Percentiles rank a stretch among this genome's conserved stretches.
Evolutionary conservation across 805 yeast species (phyloP).

Genomic region (Candida awuae): DNA sequence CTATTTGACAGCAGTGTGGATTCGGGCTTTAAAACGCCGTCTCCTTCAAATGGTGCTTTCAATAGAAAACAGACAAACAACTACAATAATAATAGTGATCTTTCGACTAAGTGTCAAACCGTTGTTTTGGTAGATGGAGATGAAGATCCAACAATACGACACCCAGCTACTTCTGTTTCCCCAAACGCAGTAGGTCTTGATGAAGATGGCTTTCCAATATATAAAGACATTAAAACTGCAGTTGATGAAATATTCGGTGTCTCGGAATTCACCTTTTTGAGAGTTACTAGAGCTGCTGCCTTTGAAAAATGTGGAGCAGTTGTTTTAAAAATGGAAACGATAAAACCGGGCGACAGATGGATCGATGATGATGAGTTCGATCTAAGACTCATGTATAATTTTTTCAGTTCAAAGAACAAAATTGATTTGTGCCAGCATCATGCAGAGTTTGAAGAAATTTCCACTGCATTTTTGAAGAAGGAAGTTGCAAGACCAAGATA

Average conservation of each 20-base stretch:
- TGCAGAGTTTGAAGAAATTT: conserved; percentile 34
- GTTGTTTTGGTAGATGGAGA: conserved; percentile 14
- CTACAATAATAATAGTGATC: no score
- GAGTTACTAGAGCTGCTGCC: conserved; percentile 50
- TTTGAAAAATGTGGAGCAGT: conserved; percentile 43
- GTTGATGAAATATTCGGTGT: conserved; percentile 35
- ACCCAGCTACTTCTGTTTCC: background rate
- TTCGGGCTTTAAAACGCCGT: conserved; percentile 12
- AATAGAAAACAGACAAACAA: background rate
- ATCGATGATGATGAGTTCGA: conserved; percentile 41
- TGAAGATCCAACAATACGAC: background rate
- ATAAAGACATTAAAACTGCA: conserved; percentile 37
- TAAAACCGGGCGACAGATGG: conserved; percentile 43
- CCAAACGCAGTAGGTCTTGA: conserved; percentile 14
- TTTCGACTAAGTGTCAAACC: conserved; percentile 15
- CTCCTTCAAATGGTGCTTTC: background rate
- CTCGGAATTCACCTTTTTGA: conserved; percentile 36
- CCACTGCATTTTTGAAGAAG: conserved; percentile 45
- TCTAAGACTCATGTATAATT: conserved; percentile 9
- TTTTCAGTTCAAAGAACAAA: conserved; percentile 1
- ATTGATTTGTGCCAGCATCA: conserved; percentile 2
- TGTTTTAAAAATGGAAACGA: conserved; percentile 47
- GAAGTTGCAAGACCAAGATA: conserved; percentile 55
- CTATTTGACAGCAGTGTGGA: conserved; percentile 5
- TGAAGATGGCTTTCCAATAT: conserved; percentile 14